phyloP scores from a whole-genome alignment of 495 filamentous ascomycete species.

The Tuber borchii region DNA sequence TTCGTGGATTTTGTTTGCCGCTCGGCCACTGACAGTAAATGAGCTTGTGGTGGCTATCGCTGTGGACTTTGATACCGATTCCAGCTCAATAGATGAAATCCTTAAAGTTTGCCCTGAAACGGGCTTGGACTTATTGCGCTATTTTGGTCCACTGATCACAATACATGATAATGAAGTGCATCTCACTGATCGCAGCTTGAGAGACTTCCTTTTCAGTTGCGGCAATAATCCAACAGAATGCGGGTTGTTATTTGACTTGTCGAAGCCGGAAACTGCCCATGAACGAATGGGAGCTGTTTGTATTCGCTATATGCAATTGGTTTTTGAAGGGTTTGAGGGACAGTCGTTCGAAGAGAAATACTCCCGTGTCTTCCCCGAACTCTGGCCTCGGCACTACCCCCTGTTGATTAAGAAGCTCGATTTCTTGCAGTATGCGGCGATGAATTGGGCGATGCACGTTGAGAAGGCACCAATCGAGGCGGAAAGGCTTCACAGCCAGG shows the following conservation, averaged over 20 bases:
- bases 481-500: not conserved
- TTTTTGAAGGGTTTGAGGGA: not conserved
- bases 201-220: not conserved
- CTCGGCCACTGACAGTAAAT: constrained; percentile 2
- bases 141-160: not conserved
- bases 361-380: not conserved
- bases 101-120: not conserved
- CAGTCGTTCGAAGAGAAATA: not conserved
- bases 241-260: not conserved
- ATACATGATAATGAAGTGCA: constrained; percentile 1
- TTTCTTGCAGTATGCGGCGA: not conserved
- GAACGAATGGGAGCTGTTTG: not conserved
- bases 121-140: not conserved
- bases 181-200: not conserved
- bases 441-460: not conserved
- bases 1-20: constrained; percentile 9
- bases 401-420: not conserved
- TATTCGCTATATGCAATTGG: constrained; percentile 4
- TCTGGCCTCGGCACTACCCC: not conserved
- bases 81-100: not conserved
- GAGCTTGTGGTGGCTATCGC: constrained; percentile 11
- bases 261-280: not conserved
- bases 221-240: not conserved
- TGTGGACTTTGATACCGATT: not conserved
- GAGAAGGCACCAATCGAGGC: not conserved